Base-by-base conservation (phyloP, 371 early-diverging fungal genomes). In the Choanephora cucurbitarum region DNA sequence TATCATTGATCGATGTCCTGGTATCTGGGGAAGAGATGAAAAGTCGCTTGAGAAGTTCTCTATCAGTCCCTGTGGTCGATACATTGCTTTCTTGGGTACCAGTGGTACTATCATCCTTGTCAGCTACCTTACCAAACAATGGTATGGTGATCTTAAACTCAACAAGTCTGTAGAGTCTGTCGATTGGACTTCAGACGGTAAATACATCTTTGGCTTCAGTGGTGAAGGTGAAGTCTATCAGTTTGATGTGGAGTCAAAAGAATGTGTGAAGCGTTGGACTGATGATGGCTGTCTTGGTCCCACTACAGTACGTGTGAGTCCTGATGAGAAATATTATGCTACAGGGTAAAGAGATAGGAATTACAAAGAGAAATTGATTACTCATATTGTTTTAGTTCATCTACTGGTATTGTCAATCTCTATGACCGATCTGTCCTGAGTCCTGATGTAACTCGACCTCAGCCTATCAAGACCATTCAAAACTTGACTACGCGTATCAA, bases 361-460 rank as follows among this genome's bases (percentile, higher is more conserved):
- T n/a, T n/a, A n/a, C n/a, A 34, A 41, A 2, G 8, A 15, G 4
- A 5, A 7, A 43, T 17, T 42, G 24, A n/a, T 21, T 24, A n/a
- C 32, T 40, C 43, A 46, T 34, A 22, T 44, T 39, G 23, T 39
- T 23, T n/a, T 58, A 85, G 91, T 21, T 90, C 92, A 8, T 64
- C 76, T 47, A 67, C 90, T 21, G 98, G 97, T 49, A 73, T 95
- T 32, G 95, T 96, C 49, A 96, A 95, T 67, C 58, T 97, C 6
- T 96, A 96, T 72, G 83, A 89, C 48, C 63, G 67, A 44, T 62
- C 74, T 22, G 78, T 76, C 23, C 65, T 80, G 37, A 39, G 65
- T 17, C 65, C 73, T 11, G 47, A 67, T 7, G 58, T 68, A 6
- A 64, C 45, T 11, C 62, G 37, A 10, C 91, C 93, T n/a, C 74